Base-by-base conservation (phyloP, 768 basidiomycete genomes). In the Termitomyces sp. region DNA sequence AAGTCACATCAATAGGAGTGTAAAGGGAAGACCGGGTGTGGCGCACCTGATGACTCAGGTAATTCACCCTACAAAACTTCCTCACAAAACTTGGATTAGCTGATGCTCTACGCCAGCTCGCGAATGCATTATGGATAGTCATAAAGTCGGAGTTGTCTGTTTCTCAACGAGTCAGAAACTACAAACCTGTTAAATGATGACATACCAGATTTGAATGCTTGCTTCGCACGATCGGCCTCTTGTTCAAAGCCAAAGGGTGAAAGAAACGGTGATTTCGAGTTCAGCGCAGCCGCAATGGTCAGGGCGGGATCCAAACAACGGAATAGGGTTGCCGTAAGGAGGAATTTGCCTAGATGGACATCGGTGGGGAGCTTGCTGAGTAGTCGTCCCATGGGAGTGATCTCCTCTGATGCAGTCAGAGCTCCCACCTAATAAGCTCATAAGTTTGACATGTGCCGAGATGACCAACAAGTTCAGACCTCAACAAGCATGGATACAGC, bases 301-400 rank as follows among this genome's bases (percentile, higher is more conserved):
- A 99, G 76, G n/a, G 94, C 96, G 1, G 95, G 92, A 70, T 98
- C 96, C 57, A 98, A 73, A 66, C 96, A 98, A 42, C 84, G 83
- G 68, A 98, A 91, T 36, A 94, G 67, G 2, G 88, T 85, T 5
- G 94, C 88, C 23, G 86, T 83, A 39, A 98, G 76, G 15, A 98
- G 76, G 66, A 98, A 90, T 73, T 98, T 97, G 36, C 94, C 95
- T 3, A 97, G 81, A 66, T 98, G 93, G 15, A 98, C 95, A 65
- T 99, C 96, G 43, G 94, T 91, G 0, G 96, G 96, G 36, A 99
- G 75, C 66, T 91, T 90, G 73, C 91, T 93, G 38, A 99, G 77
- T 22, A 96, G 74, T 50, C 86, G 78, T 38, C 96, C 96, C 85
- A 98, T 89, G 0, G 94, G 88, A 1, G 96, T 98, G 57, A 99